Percentiles rank a stretch among this genome's conserved stretches.
These are phyloP conservation scores for Aspergillus ustus DNA, from an alignment of 2,329 filamentous ascomycete genomes.

Conservation along the genomic window DNA sequence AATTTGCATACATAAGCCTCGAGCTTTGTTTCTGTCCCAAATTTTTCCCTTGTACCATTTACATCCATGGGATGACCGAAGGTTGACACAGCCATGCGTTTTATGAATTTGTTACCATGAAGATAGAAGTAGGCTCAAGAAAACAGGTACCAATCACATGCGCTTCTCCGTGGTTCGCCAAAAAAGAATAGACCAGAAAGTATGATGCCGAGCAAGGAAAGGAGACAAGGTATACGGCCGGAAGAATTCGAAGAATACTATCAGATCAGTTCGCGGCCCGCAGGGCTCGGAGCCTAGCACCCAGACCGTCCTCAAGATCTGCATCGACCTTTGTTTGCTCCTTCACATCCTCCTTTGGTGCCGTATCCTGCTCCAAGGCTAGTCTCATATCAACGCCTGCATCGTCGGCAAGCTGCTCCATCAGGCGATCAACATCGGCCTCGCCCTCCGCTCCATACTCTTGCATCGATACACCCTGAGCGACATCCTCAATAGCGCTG, in stretches of 20 bases:
- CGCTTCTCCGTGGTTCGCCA: slow-evolving; percentile 11
- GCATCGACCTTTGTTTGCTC: slow-evolving; percentile 44
- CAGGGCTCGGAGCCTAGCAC: slow-evolving; percentile 46
- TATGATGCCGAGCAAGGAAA: neutral
- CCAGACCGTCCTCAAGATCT: slow-evolving; percentile 48
- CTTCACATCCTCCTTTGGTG: slow-evolving; percentile 47
- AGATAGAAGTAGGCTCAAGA: neutral
- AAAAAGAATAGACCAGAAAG: neutral
- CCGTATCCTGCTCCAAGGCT: slow-evolving; percentile 44
- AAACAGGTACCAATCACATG: neutral
- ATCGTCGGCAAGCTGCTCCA: slow-evolving; percentile 51
- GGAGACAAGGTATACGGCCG: neutral
- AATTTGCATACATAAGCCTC: too few relatives aligned
- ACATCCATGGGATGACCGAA: neutral
- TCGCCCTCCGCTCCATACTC: slow-evolving; percentile 51
- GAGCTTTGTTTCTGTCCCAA: too few relatives aligned
- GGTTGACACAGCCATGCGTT: too few relatives aligned
- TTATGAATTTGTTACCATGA: neutral
- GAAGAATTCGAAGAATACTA: neutral
- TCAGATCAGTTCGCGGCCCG: slow-evolving; percentile 39
- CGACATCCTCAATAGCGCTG: slow-evolving; percentile 47
- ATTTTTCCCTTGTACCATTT: too few relatives aligned
- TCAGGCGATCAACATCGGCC: slow-evolving; percentile 47
- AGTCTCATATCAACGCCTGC: slow-evolving; percentile 49
- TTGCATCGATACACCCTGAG: slow-evolving; percentile 47